Evolutionary conservation across 305 asterid genomes (phyloP).

Genomic region (Vinca major): DNA sequence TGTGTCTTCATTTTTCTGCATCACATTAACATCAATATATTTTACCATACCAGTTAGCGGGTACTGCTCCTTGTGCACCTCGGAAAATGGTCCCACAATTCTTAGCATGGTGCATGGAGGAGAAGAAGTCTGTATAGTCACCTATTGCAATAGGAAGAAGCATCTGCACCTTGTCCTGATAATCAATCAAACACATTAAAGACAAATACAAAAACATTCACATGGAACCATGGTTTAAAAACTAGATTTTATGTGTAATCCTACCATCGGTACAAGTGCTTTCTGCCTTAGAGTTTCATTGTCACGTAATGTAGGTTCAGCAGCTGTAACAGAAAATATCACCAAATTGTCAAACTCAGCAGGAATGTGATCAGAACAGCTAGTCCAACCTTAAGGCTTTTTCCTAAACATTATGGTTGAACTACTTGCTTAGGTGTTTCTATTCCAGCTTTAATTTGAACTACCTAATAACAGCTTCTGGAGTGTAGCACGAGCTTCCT

Average conservation of each 20-base stretch:
- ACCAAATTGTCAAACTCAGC: constrained; percentile 9
- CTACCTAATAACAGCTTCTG: constrained; percentile 84
- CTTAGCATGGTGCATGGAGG: constrained; percentile 81
- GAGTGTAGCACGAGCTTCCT: constrained; percentile 78
- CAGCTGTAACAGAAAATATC: constrained; percentile 42
- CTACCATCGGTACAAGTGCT: constrained; percentile 77
- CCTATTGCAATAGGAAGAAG: constrained; percentile 85
- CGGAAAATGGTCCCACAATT: constrained; percentile 88
- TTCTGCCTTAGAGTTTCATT: constrained; percentile 51
- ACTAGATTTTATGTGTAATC: constrained; percentile 5
- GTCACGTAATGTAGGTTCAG: constrained; percentile 70
- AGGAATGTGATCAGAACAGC: background rate
- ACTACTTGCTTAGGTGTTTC: background rate
- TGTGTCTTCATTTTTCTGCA: background rate
- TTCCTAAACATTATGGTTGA: background rate
- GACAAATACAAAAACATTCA: constrained; percentile 5
- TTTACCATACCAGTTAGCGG: constrained; percentile 54
- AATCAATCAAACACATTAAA: constrained; percentile 8
- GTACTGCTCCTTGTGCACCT: constrained; percentile 65
- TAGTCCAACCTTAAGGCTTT: background rate
- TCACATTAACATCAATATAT: background rate
- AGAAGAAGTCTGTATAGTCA: constrained; percentile 92
- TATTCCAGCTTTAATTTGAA: background rate
- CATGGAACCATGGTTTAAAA: constrained; percentile 5
- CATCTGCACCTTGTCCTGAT: constrained; percentile 71